These are phyloP conservation scores for Aaosphaeria arxii DNA, from an alignment of 2,329 filamentous ascomycete species.

Conservation along the genomic window DNA sequence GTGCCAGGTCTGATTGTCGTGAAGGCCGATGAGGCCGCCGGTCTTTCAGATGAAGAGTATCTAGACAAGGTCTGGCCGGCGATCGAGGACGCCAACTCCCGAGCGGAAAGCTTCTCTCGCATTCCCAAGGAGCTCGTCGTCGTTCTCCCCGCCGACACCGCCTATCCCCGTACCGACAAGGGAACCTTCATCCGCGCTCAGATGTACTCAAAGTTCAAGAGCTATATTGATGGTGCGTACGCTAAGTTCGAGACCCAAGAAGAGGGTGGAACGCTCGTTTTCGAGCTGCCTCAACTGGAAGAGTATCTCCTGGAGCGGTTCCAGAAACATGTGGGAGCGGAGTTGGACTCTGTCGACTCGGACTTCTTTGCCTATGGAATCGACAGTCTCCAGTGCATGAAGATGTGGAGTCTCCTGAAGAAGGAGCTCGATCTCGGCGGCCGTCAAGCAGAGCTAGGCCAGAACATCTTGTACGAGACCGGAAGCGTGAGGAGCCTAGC, in stretches of 20 bases:
- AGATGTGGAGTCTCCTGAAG: constrained; percentile 53
- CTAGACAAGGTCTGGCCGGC: constrained; percentile 50
- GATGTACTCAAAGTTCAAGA: constrained; percentile 49
- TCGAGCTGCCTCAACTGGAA: background rate
- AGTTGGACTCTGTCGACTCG: constrained; percentile 33
- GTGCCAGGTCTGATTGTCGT: constrained; percentile 56
- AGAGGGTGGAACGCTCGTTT: background rate
- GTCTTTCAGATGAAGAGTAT: constrained; percentile 45
- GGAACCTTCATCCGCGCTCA: constrained; percentile 55
- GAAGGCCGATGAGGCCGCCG: constrained; percentile 43
- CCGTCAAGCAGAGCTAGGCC: constrained; percentile 40
- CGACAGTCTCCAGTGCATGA: constrained; percentile 59
- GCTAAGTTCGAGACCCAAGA: background rate
- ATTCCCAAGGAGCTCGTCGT: constrained; percentile 54
- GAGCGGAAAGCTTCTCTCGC: constrained; percentile 51
- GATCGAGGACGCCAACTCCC: constrained; percentile 50
- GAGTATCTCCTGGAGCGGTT: constrained; percentile 13
- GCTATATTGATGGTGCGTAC: constrained; percentile 46
- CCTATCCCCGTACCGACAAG: constrained; percentile 56
- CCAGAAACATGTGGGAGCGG: constrained; percentile 14
- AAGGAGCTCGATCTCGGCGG: constrained; percentile 50
- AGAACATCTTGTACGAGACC: constrained; percentile 60
- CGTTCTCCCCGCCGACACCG: constrained; percentile 43
- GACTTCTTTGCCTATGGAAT: constrained; percentile 60
- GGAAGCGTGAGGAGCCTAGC: constrained; percentile 50